Evolutionary conservation across 192 early-diverging fungal species (phyloP).

Genomic region (Gaertneriomyces sp.): DNA sequence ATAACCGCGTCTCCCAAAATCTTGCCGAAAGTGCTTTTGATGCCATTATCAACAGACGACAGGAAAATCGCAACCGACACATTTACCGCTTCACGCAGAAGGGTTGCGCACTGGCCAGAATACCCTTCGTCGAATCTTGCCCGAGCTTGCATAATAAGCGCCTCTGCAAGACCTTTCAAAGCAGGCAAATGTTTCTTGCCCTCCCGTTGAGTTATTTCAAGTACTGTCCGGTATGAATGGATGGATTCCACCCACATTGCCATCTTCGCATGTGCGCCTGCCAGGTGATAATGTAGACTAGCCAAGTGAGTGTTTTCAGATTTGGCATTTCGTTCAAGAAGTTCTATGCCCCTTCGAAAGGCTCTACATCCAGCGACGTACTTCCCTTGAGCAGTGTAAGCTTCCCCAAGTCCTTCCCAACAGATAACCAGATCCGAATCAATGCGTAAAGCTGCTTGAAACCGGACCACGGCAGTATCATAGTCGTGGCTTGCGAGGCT

Average conservation of each 20-base stretch:
- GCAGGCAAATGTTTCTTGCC: constrained; percentile 23
- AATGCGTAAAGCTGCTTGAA: constrained; percentile 79
- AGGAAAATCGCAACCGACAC: background rate
- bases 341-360: constrained; percentile 62
- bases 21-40: constrained; percentile 30
- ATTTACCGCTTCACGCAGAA: constrained; percentile 27
- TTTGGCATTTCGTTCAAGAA: constrained; percentile 35
- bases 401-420: constrained; percentile 50
- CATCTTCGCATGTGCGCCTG: constrained; percentile 28
- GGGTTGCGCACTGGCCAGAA: constrained; percentile 25
- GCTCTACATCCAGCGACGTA: constrained; percentile 76
- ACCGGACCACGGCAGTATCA: constrained; percentile 41
- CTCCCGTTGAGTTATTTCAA: background rate
- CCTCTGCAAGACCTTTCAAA: constrained; percentile 31
- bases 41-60: background rate
- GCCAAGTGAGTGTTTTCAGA: background rate
- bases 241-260: constrained; percentile 35
- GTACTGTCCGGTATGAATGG: constrained; percentile 14
- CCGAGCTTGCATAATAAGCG: constrained; percentile 22
- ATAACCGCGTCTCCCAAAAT: constrained; percentile 39
- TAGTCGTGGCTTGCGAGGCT: constrained; percentile 41
- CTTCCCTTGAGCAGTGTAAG: constrained; percentile 64
- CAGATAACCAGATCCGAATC: constrained; percentile 57
- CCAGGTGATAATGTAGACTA: constrained; percentile 32
- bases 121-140: constrained; percentile 24